Evolutionary conservation across 1,284 basidiomycete species (phyloP), one percentile per base, ranked within the genome.

Genomic region (Coriolopsis trogii): DNA sequence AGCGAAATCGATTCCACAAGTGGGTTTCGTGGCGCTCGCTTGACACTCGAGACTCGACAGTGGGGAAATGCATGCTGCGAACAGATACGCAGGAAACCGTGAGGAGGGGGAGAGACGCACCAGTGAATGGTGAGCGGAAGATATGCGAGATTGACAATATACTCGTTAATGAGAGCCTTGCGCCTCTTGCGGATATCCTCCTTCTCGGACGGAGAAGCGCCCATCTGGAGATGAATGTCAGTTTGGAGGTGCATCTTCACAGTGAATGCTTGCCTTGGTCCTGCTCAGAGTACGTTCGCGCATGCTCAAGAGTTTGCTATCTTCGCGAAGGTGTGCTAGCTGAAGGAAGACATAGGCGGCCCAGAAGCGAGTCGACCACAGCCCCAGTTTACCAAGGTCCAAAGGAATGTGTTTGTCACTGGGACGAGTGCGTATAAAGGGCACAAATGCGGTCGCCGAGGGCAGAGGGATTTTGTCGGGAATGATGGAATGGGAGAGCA

Each of bases 81-180:
- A n/a, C n/a, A n/a, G n/a, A n/a, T n/a, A n/a, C n/a, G n/a, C n/a
- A n/a, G n/a, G n/a, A n/a, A n/a, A n/a, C 15, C 8, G n/a, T 34
- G 15, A 34, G 7, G 13, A 18, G 24, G 31, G 25, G 24, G 23
- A 28, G n/a, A 18, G 3, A 72, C 80, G 54, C 58, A 91, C 92
- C 91, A 94, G 67, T 95, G 93, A 43, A 93, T 68, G 4, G 92
- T 90, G 49, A 92, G 69, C 3, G 92, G 93, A 33, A 93, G 70
- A 66, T 93, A 89, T 26, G 83, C 85, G 4, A 87, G 55, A 63
- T 93, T 94, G 40, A 84, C 81, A 41, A 89, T 72, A 21, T 90
- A 65, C 59, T 93, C 89, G 53, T 82, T 86, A 76, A 84, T 82
- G 52, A 89, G 84, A 13, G 86, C 81, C 55, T 82, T 78, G 81